Evolutionary conservation across 106 monocot genomes (phyloP), one percentile per base, ranked within the genome.

Genomic region (Dioscorea alata): DNA sequence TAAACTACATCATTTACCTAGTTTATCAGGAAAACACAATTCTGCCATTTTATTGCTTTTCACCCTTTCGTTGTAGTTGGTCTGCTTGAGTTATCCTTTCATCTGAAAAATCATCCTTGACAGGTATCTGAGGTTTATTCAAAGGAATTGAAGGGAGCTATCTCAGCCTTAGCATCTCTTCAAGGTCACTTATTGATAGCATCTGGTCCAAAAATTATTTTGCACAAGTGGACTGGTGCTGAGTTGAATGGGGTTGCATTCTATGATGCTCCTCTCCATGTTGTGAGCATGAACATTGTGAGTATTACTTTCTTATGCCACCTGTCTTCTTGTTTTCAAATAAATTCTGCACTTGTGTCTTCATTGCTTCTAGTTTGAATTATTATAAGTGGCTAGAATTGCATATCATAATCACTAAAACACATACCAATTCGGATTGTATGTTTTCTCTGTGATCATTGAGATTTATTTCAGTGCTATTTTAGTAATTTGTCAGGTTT

Each of bases 201-300:
- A 67, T 92, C 97, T 76, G 97, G 97, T 17, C 82, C 97, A 32
- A 99, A 99, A 76, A 87, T 99, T 35, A 92, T 83, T 13, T 71
- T 99, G 69, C 79, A 92, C 70, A 92, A 87, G 66, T 99, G 97
- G 97, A 99, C 84, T 53, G 97, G 97, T 48, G 72, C 82, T 53
- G 97, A 99, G 72, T 76, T 99, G 74, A 90, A 76, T 73, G 97
- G 92, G n/a, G 89, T 99, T 69, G 97, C 97, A 65, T 99, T 99
- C 73, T 99, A 87, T 75, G 97, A 99, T 79, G 89, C 92, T 65
- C 97, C 97, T 80, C 76, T 99, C 50, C 85, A 99, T 87, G 97
- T 89, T 62, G 89, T 99, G 63, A 99, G 97, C 87, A 74, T 99
- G 83, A 99, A 99, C 73, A 99, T 81, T 67, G 94, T 95, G 65